These are phyloP conservation scores for Penicillium taxi DNA, from an alignment of 495 filamentous ascomycete genomes.

Conservation along the genomic window DNA sequence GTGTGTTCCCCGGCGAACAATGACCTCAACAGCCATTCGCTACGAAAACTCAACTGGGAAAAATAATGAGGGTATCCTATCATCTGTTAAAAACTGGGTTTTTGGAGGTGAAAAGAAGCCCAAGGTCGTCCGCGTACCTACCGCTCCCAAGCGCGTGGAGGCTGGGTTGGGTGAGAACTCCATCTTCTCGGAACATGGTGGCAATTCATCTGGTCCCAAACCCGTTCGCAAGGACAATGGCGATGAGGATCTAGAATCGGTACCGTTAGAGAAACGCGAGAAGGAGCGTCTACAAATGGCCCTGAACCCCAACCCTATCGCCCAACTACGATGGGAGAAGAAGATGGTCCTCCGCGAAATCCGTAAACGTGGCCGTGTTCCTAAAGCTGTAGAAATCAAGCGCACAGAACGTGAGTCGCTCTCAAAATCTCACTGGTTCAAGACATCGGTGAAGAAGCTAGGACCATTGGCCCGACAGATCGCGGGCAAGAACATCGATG, in stretches of 20 bases:
- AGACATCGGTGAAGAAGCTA: constrained; percentile 85
- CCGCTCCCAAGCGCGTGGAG: constrained; percentile 27
- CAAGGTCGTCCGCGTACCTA: constrained; percentile 21
- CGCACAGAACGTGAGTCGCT: constrained; percentile 64
- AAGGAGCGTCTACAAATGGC: constrained; percentile 44
- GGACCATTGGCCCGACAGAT: constrained; percentile 77
- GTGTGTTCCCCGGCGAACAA: constrained; percentile 34
- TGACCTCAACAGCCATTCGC: constrained; percentile 28
- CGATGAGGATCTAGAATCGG: constrained; percentile 2
- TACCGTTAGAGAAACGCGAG: constrained; percentile 32
- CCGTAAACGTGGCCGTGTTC: constrained; percentile 57
- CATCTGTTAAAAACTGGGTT: constrained; percentile 35
- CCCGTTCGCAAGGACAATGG: constrained; percentile 15
- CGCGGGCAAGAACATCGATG: constrained; percentile 74
- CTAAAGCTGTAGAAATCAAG: constrained; percentile 52
- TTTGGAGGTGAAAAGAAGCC: constrained; percentile 30
- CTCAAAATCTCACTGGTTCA: constrained; percentile 56
- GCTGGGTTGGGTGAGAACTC: constrained; percentile 32
- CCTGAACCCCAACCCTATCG: constrained; percentile 61
- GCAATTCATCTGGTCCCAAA: constrained; percentile 22
- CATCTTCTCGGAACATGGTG: constrained; percentile 37
- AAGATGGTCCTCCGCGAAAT: constrained; percentile 73
- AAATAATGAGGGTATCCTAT: constrained; percentile 16
- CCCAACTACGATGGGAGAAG: constrained; percentile 63
- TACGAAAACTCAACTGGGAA: constrained; percentile 10